Evolutionary conservation across 2,329 filamentous ascomycete genomes (phyloP).

Genomic region (Cladosporium sp.): DNA sequence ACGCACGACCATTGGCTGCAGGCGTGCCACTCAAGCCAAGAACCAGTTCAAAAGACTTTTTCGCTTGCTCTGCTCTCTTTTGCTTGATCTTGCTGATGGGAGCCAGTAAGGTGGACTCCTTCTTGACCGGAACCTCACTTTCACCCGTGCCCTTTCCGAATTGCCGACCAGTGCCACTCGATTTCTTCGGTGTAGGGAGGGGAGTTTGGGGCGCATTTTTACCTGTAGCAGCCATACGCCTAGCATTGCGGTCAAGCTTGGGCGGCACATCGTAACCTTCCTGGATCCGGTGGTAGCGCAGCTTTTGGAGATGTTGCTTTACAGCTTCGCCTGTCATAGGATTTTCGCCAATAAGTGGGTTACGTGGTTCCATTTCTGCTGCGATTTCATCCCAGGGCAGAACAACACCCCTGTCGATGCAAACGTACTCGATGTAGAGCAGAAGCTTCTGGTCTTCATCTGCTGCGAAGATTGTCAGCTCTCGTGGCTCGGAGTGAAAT

Average conservation of each 20-base stretch:
- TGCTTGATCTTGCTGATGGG: slow-evolving; percentile 4
- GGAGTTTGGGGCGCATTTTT: neutral
- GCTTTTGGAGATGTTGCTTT: slow-evolving; percentile 27
- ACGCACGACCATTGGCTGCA: neutral
- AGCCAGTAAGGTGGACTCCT: neutral
- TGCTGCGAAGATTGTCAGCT: slow-evolving; percentile 17
- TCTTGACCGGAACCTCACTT: neutral
- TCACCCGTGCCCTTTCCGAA: neutral
- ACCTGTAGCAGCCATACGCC: neutral
- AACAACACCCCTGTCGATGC: slow-evolving; percentile 14
- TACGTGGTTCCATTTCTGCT: slow-evolving; percentile 14
- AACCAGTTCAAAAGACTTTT: neutral
- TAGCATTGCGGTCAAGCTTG: slow-evolving; percentile 14
- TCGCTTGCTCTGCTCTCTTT: neutral
- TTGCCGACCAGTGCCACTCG: neutral
- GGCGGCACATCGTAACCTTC: slow-evolving; percentile 20
- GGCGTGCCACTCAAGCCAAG: neutral
- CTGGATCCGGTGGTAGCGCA: slow-evolving; percentile 19
- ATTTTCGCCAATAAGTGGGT: neutral
- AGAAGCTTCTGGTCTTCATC: slow-evolving; percentile 26
- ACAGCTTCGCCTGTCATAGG: slow-evolving; percentile 22
- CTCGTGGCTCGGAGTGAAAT: neutral
- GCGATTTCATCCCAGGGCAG: slow-evolving; percentile 24
- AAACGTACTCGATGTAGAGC: slow-evolving; percentile 22
- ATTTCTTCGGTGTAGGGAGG: neutral